phyloP scores from a whole-genome alignment of 306 rosid genomes.

The Casuarina cunninghamiana region DNA sequence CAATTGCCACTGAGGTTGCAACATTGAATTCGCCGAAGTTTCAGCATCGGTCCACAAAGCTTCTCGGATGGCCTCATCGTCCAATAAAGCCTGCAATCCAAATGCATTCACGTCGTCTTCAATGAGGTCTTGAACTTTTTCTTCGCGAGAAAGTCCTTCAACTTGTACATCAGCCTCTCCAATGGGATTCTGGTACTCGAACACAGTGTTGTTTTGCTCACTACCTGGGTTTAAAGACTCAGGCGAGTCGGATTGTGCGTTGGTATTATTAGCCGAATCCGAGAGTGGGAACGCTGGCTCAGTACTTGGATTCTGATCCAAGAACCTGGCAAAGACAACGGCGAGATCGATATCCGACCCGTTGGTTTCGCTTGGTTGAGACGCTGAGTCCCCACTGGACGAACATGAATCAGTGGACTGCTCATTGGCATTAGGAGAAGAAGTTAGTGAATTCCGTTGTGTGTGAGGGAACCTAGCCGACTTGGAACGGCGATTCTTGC shows the following conservation, averaged over 20 bases:
- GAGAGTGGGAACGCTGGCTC: constrained; percentile 21
- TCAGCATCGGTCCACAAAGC: constrained; percentile 26
- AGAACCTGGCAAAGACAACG: constrained; percentile 64
- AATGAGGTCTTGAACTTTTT: constrained; percentile 3
- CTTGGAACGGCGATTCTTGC: constrained; percentile 59
- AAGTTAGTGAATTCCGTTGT: constrained; percentile 1
- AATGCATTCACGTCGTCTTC: constrained; percentile 35
- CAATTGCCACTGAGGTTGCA: constrained; percentile 41
- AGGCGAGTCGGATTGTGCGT: constrained; percentile 19
- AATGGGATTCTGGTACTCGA: constrained; percentile 4
- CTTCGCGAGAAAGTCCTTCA: constrained; percentile 4
- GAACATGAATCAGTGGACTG: constrained; percentile 10
- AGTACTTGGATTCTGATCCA: constrained; percentile 40
- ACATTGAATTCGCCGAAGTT: constrained; percentile 20
- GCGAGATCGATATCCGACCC: constrained; percentile 73
- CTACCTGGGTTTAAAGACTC: constrained; percentile 27
- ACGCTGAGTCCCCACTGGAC: constrained; percentile 6
- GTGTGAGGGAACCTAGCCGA: constrained; percentile 1
- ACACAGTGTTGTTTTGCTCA: constrained; percentile 14
- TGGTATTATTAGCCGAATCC: not conserved
- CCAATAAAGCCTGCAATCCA: constrained; percentile 42
- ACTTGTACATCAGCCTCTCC: not conserved
- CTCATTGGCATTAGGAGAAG: not conserved
- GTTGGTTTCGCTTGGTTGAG: constrained; percentile 1
- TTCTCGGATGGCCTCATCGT: constrained; percentile 22